These are phyloP conservation scores for Euclidium syriacum DNA, from an alignment of 345 rosid species.

Conservation along the genomic window DNA sequence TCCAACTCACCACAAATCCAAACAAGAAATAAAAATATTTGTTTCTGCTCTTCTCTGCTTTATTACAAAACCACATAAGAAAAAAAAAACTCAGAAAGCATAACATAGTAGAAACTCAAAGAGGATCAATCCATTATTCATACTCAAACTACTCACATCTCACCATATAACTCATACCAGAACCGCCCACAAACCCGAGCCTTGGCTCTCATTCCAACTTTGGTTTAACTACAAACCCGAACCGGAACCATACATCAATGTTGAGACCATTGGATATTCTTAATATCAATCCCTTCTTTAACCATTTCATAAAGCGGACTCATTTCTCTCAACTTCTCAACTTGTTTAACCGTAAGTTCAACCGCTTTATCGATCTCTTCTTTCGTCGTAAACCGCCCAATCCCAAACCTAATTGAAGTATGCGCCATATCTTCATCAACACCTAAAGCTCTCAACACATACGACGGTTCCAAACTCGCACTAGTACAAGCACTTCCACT, in stretches of 20 bases:
- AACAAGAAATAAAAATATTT: neutral
- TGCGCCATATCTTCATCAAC: constrained; percentile 99
- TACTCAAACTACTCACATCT: constrained; percentile 7
- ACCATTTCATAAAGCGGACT: constrained; percentile 97
- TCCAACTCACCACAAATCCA: constrained; percentile 12
- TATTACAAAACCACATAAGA: constrained; percentile 26
- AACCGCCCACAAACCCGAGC: neutral
- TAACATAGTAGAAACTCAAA: neutral
- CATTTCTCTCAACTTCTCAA: constrained; percentile 91
- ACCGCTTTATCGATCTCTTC: constrained; percentile 80
- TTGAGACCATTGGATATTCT: constrained; percentile 86
- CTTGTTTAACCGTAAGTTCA: constrained; percentile 84
- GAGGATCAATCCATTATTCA: neutral
- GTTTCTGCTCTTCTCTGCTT: constrained; percentile 6
- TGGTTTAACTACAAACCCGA: too few relatives aligned
- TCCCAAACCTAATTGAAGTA: constrained; percentile 94
- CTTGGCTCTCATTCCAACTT: too few relatives aligned
- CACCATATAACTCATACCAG: neutral
- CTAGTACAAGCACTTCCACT: constrained; percentile 99
- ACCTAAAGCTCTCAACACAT: constrained; percentile 91
- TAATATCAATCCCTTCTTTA: constrained; percentile 80
- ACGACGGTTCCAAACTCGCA: constrained; percentile 96
- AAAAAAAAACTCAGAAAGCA: neutral
- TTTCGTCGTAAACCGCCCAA: constrained; percentile 91
- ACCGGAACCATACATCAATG: too few relatives aligned